A percentile compares a stretch with the other conserved stretches of the same genome.
phyloP scores from a whole-genome alignment of 768 basidiomycete genomes.

The Filobasidium floriforme region DNA sequence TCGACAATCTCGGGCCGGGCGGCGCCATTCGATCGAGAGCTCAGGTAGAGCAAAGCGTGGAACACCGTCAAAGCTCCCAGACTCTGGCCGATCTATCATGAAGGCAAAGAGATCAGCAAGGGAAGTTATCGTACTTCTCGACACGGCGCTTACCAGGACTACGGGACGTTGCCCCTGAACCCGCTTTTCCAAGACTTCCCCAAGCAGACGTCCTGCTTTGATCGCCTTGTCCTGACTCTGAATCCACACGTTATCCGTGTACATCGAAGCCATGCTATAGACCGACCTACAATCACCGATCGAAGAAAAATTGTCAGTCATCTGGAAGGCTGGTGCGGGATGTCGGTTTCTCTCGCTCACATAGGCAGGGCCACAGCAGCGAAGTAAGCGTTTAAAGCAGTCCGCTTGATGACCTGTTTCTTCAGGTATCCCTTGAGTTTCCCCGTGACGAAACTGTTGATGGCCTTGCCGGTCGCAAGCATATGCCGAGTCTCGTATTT shows the following conservation, averaged over 20 bases:
- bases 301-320: neutral
- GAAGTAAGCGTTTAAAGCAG: constrained; percentile 47
- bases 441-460: constrained; percentile 39
- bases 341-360: constrained; percentile 23
- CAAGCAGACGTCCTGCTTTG: constrained; percentile 49
- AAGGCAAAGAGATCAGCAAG: neutral
- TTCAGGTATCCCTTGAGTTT: constrained; percentile 42
- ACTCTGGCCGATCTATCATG: constrained; percentile 46
- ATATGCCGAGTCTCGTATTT: constrained; percentile 43
- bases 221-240: constrained; percentile 47
- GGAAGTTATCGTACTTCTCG: neutral
- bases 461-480: constrained; percentile 35
- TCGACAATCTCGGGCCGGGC: constrained; percentile 45
- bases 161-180: constrained; percentile 50
- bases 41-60: constrained; percentile 43
- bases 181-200: constrained; percentile 48
- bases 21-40: constrained; percentile 25
- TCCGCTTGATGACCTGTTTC: constrained; percentile 48
- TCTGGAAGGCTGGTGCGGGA: neutral
- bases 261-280: constrained; percentile 42
- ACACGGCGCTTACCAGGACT: constrained; percentile 41
- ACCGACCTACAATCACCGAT: constrained; percentile 28
- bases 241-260: constrained; percentile 44
- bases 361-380: constrained; percentile 43
- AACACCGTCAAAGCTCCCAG: constrained; percentile 48